Percentiles rank a stretch among this genome's conserved stretches.
Evolutionary conservation across 768 basidiomycete genomes (phyloP).

Genomic region (Coprinopsis sp.): DNA sequence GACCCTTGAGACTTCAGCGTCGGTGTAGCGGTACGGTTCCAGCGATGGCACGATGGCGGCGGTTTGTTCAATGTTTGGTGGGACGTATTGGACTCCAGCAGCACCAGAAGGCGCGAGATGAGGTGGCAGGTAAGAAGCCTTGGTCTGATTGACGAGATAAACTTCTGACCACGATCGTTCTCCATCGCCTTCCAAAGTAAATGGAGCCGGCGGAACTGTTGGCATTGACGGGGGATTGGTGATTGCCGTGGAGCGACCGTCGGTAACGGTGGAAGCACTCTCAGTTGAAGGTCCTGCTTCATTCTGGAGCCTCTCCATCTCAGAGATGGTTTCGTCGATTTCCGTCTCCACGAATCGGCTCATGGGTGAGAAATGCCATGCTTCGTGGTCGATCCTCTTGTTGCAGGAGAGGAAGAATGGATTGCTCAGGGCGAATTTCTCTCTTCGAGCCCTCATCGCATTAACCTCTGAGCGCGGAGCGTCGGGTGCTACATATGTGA

Average conservation of each 20-base stretch:
- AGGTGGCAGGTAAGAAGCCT: not conserved
- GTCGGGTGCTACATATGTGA: conserved; percentile 50
- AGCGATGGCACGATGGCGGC: conserved; percentile 38
- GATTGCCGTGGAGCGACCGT: too few relatives aligned
- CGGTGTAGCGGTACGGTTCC: conserved; percentile 40
- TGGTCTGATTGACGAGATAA: not conserved
- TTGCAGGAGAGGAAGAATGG: conserved; percentile 75
- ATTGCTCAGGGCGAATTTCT: conserved; percentile 59
- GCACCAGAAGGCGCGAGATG: conserved; percentile 1
- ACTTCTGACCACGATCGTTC: conserved; percentile 1
- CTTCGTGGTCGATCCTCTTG: conserved; percentile 63
- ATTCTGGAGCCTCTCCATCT: conserved; percentile 51
- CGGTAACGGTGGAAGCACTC: too few relatives aligned
- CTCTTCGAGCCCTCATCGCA: conserved; percentile 46
- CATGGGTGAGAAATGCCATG: conserved; percentile 71
- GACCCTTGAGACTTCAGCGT: conserved; percentile 46
- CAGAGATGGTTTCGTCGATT: conserved; percentile 56
- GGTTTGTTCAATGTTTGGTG: conserved; percentile 19
- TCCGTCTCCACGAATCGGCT: conserved; percentile 68
- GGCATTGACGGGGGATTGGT: too few relatives aligned
- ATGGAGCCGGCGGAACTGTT: conserved; percentile 5
- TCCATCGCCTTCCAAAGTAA: conserved; percentile 6
- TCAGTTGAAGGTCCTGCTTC: too few relatives aligned
- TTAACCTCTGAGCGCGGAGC: conserved; percentile 45
- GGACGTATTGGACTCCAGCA: conserved; percentile 18